Evolutionary conservation across 345 rosid species (phyloP).

Genomic region (Ceriops zippeliana): DNA sequence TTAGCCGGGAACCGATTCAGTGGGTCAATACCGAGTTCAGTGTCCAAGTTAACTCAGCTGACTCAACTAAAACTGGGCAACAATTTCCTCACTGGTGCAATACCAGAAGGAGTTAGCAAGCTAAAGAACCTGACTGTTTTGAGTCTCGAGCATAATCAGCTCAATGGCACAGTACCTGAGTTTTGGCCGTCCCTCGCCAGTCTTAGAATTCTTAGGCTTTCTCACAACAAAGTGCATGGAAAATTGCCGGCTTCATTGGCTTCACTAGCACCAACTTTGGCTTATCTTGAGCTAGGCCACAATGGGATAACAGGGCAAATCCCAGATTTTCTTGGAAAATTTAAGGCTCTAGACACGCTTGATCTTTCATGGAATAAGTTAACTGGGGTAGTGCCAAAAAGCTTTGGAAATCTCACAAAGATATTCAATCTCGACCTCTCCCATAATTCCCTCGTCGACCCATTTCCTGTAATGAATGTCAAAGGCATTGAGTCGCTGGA

Average conservation of each 20-base stretch:
- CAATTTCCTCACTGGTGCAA: constrained; percentile 50
- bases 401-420: constrained; percentile 63
- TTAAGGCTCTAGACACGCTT: constrained; percentile 54
- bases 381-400: constrained; percentile 50
- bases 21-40: constrained; percentile 60
- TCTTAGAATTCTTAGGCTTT: constrained; percentile 42
- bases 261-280: constrained; percentile 42
- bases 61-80: constrained; percentile 45
- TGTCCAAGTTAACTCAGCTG: constrained; percentile 42
- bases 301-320: constrained; percentile 52
- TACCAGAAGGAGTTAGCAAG: constrained; percentile 46
- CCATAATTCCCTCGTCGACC: constrained; percentile 52
- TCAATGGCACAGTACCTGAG: constrained; percentile 57
- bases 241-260: constrained; percentile 49
- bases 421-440: constrained; percentile 75
- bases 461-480: constrained; percentile 64
- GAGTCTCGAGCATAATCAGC: constrained; percentile 41
- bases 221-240: constrained; percentile 55
- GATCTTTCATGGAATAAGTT: constrained; percentile 57
- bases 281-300: constrained; percentile 53
- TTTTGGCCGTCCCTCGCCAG: constrained; percentile 41
- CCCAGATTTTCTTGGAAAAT: constrained; percentile 56
- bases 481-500: constrained; percentile 78
- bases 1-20: constrained; percentile 52
- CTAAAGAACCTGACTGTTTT: constrained; percentile 36